Evolutionary conservation across 345 rosid genomes (phyloP), one percentile per base, ranked within the genome.

Genomic region (Syzygium oleosum): DNA sequence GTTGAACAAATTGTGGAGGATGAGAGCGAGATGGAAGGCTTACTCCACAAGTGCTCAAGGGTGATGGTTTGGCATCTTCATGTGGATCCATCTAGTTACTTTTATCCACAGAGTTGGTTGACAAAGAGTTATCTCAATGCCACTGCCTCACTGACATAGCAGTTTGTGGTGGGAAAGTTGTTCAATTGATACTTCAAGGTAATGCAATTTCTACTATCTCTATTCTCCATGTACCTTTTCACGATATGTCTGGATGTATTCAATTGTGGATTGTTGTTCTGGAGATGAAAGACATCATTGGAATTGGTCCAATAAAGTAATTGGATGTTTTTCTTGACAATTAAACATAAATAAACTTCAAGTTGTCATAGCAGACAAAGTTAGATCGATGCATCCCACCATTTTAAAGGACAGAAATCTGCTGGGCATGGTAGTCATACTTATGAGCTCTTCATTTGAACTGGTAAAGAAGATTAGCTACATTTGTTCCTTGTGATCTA

Each of bases 11-110:
- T 93, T 85, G 95, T 95, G 89, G 95, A 95, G 91, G 97, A 95
- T 90, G 97, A 95, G 87, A 93, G 93, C 90, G 95, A 93, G 88
- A 93, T 94, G 97, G 97, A 95, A 88, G 92, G 95, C 89, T 89
- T 93, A 41, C 88, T 52, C 56, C 91, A 89, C 25, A 55, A 91
- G 79, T 93, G 95, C 90, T 92, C 93, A n/a, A 91, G 87, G 83
- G 83, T 95, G 88, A 91, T 91, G 94, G 97, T 89, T 58, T 94
- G 96, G 97, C 89, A 85, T 84, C 89, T 89, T 68, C 87, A 85
- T 51, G 85, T 86, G 21, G 90, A 91, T 58, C 80, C 94, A 49
- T 85, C 87, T 46, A 84, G 52, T 86, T 84, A 91, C 79, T 88
- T 90, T 88, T 91, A 93, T 88, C 93, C 95, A 54, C 85, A 80